These are phyloP conservation scores for Rhodotorula babjevae DNA, from an alignment of 768 basidiomycete species.

Conservation along the genomic window DNA sequence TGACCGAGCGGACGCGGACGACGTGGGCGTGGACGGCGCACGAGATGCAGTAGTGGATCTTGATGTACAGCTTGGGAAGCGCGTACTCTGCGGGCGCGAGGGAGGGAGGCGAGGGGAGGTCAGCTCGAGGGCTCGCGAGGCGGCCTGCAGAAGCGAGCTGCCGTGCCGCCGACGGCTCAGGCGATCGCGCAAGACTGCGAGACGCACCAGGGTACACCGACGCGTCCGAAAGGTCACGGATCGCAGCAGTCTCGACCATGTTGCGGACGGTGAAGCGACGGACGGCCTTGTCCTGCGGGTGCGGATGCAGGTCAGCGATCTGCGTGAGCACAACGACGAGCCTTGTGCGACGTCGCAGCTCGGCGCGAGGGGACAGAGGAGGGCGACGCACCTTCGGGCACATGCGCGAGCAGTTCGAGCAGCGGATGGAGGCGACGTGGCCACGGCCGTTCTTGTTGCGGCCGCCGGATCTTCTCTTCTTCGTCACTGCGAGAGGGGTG, in stretches of 20 bases:
- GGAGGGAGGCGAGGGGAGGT: not conserved
- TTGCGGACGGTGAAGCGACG: conserved; percentile 90
- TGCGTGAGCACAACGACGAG: too few species aligned
- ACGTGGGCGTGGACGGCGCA: conserved; percentile 99
- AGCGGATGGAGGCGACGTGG: conserved; percentile 88
- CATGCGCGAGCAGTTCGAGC: conserved; percentile 98
- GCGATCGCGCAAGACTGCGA: too few species aligned
- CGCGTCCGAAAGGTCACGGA: conserved; percentile 93
- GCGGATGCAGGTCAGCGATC: not conserved
- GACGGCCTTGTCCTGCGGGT: conserved; percentile 88
- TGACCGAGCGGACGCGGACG: conserved; percentile 93
- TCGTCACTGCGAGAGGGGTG: conserved; percentile 59
- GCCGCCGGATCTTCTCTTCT: conserved; percentile 98
- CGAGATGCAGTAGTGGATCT: conserved; percentile 97
- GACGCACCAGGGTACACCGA: conserved; percentile 64
- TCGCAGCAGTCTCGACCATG: conserved; percentile 99
- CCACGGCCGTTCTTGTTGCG: conserved; percentile 99
- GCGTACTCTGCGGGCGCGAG: conserved; percentile 65
- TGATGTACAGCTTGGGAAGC: conserved; percentile 95
- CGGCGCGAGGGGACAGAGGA: not conserved
- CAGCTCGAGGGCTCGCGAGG: not conserved
- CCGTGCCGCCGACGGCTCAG: not conserved
- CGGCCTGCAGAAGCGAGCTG: too few species aligned
- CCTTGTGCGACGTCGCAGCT: too few species aligned
- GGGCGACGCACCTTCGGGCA: conserved; percentile 57